Evolutionary conservation across 306 rosid genomes (phyloP).

Genomic region (Glycyrrhiza uralensis): DNA sequence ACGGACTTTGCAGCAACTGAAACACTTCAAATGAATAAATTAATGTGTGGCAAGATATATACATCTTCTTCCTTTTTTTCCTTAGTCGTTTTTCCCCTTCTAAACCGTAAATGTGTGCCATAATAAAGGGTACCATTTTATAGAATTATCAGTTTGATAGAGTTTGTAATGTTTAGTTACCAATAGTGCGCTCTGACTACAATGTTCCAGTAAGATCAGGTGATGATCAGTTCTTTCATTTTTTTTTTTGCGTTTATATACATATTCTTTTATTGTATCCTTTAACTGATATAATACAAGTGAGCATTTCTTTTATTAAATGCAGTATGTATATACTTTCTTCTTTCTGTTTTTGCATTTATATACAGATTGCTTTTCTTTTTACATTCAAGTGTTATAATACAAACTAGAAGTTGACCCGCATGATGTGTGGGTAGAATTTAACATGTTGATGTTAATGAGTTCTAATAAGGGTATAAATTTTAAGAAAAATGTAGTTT

Average conservation of each 20-base stretch:
- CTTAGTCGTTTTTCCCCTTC: not conserved
- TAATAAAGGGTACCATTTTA: conserved; percentile 32
- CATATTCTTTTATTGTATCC: conserved; percentile 42
- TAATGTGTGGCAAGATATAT: conserved; percentile 40
- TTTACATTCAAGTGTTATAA: not conserved
- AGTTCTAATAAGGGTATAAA: no score
- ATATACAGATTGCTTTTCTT: not conserved
- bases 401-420: no score
- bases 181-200: conserved; percentile 24
- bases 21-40: conserved; percentile 48
- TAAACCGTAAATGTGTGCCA: conserved; percentile 31
- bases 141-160: conserved; percentile 18
- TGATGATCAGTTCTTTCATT: conserved; percentile 22
- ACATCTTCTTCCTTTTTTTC: not conserved
- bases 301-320: conserved; percentile 1
- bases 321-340: not conserved
- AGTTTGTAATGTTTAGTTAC: conserved; percentile 31
- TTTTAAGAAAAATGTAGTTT: no score
- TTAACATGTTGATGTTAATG: no score
- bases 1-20: conserved; percentile 4
- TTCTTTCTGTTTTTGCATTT: not conserved
- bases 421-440: no score
- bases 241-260: conserved; percentile 10
- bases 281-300: conserved; percentile 18
- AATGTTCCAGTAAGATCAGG: conserved; percentile 27